These are phyloP conservation scores for Panicum miliaceum DNA, from an alignment of 176 grass and related monocot species.

Conservation along the genomic window DNA sequence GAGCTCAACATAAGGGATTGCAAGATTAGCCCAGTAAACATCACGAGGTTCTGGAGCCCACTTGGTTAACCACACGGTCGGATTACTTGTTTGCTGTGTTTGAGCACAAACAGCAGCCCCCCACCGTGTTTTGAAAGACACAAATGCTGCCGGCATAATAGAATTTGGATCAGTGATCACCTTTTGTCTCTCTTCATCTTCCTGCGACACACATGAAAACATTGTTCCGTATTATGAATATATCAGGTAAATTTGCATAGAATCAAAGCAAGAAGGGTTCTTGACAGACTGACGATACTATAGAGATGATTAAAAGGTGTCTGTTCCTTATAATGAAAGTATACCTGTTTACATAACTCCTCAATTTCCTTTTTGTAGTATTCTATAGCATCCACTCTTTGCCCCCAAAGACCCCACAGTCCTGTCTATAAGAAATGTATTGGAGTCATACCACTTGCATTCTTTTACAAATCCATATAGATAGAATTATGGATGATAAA, in stretches of 20 bases:
- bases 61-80: slow-evolving; percentile 86
- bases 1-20: slow-evolving; percentile 87
- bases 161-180: slow-evolving; percentile 67
- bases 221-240: slow-evolving; percentile 2
- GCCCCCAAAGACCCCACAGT: slow-evolving; percentile 83
- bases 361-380: slow-evolving; percentile 75
- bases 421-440: slow-evolving; percentile 78
- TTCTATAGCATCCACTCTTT: slow-evolving; percentile 79
- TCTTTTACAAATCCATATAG: slow-evolving; percentile 23
- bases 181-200: slow-evolving; percentile 82
- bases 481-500: slow-evolving; percentile 11
- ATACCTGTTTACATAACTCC: slow-evolving; percentile 80
- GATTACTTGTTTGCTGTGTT: slow-evolving; percentile 96
- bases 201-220: slow-evolving; percentile 53
- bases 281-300: slow-evolving; percentile 1
- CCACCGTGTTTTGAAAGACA: slow-evolving; percentile 93
- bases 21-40: slow-evolving; percentile 85
- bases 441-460: slow-evolving; percentile 41
- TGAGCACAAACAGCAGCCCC: slow-evolving; percentile 97
- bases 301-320: slow-evolving; percentile 21
- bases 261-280: slow-evolving; percentile 8
- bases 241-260: slow-evolving; percentile 7
- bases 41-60: slow-evolving; percentile 96
- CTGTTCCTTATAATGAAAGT: slow-evolving; percentile 43
- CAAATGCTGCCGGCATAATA: slow-evolving; percentile 91